These are phyloP conservation scores for Sistotremastrum niveocremeum DNA, from an alignment of 768 basidiomycete species.

Conservation along the genomic window DNA sequence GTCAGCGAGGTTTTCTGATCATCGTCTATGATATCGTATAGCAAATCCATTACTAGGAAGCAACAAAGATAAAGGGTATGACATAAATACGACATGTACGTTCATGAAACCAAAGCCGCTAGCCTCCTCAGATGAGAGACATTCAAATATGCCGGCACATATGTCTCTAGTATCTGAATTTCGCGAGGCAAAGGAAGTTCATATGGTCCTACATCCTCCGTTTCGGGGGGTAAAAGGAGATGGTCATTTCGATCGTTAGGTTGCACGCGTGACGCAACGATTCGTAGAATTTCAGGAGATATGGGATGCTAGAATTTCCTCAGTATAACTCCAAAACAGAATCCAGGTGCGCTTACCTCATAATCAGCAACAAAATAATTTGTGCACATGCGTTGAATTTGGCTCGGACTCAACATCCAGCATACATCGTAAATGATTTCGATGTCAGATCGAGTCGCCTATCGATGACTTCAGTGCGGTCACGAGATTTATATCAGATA, in stretches of 20 bases:
- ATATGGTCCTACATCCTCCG: slow-evolving; percentile 93
- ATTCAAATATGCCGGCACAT: slow-evolving; percentile 84
- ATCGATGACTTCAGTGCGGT: slow-evolving; percentile 6
- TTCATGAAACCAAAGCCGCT: slow-evolving; percentile 68
- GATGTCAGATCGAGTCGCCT: slow-evolving; percentile 91
- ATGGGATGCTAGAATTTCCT: slow-evolving; percentile 64
- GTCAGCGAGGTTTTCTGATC: no score
- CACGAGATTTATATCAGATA: background rate
- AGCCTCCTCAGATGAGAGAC: slow-evolving; percentile 80
- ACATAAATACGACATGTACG: background rate
- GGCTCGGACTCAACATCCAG: slow-evolving; percentile 99
- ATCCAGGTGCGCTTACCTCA: slow-evolving; percentile 45
- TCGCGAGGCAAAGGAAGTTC: slow-evolving; percentile 90
- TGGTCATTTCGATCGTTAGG: slow-evolving; percentile 97
- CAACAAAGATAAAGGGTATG: no score
- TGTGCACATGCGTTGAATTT: slow-evolving; percentile 98
- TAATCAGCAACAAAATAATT: slow-evolving; percentile 99
- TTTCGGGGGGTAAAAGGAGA: slow-evolving; percentile 87
- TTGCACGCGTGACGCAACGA: slow-evolving; percentile 90
- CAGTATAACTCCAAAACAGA: slow-evolving; percentile 1
- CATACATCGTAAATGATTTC: slow-evolving; percentile 99
- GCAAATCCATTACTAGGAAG: no score
- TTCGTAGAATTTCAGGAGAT: slow-evolving; percentile 90
- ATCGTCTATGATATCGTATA: no score
- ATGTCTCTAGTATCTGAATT: slow-evolving; percentile 92